Conservation (phyloP, 176 grass and related monocot genomes). For the Saccharum spontaneum region DNA sequence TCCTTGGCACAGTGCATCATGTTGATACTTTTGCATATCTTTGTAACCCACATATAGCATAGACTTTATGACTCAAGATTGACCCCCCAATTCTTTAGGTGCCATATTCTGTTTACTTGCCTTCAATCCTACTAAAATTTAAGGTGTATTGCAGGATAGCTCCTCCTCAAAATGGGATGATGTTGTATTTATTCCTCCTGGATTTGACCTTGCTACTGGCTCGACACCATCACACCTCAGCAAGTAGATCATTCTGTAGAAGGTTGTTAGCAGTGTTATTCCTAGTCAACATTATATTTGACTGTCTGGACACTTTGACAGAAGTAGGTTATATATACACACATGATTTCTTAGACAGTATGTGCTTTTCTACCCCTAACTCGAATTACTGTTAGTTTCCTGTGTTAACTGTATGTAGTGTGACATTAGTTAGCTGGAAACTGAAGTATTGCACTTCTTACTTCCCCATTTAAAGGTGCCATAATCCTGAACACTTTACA, state of each 20-base stretch:
- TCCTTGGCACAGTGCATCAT: not conserved
- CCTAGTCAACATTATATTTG: not conserved
- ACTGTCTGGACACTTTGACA: not conserved
- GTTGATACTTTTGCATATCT: not conserved
- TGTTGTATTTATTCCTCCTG: slow-evolving; percentile 87
- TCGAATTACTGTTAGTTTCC: not conserved
- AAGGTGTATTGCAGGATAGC: slow-evolving; percentile 55
- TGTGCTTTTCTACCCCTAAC: not conserved
- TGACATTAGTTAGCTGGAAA: not conserved
- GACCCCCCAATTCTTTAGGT: not conserved
- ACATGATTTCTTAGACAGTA: not conserved
- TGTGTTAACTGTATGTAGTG: not conserved
- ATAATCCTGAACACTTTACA: not conserved
- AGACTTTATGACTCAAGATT: not conserved
- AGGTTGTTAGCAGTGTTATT: not conserved
- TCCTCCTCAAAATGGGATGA: slow-evolving; percentile 75
- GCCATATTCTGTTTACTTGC: not conserved
- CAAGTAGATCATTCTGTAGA: slow-evolving; percentile 32
- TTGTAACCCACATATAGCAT: not conserved
- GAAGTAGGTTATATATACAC: slow-evolving; percentile 2
- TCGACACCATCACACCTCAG: not conserved
- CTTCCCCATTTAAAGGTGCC: not conserved
- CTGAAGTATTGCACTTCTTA: not conserved
- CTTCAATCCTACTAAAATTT: slow-evolving; percentile 18
- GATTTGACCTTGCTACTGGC: slow-evolving; percentile 61